Conservation (phyloP, 192 early-diverging fungal species). For the Coemansia reversa region DNA sequence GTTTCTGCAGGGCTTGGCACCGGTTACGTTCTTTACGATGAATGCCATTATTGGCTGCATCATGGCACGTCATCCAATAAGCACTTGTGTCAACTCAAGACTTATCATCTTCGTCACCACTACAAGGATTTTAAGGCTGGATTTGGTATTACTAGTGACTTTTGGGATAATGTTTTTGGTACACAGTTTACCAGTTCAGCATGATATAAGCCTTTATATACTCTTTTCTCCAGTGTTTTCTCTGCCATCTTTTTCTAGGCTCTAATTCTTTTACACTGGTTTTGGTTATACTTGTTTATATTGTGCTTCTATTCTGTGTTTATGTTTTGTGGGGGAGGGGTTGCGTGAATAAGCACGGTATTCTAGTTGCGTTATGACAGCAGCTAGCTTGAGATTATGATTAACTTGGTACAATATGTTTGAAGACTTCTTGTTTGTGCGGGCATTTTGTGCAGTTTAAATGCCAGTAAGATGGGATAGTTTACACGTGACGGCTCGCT, state of each 20-base stretch:
- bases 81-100: conserved; percentile 85
- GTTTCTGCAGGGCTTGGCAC: conserved; percentile 70
- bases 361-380: not conserved
- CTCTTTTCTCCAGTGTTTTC: not conserved
- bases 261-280: conserved; percentile 4
- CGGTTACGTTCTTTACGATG: conserved; percentile 91
- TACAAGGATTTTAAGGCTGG: conserved; percentile 87
- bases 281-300: not conserved
- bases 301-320: conserved; percentile 4
- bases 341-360: not conserved
- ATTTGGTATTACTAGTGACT: conserved; percentile 87
- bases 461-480: not conserved
- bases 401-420: no score
- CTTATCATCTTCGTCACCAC: conserved; percentile 93
- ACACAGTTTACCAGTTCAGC: conserved; percentile 52
- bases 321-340: conserved; percentile 13
- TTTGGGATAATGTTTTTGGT: conserved; percentile 85
- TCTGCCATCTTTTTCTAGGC: not conserved
- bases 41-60: conserved; percentile 93
- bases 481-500: not conserved
- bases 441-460: not conserved
- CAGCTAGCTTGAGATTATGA: no score
- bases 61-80: conserved; percentile 74
- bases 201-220: conserved; percentile 6
- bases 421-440: no score